These are phyloP conservation scores for Talaromyces rugulosus DNA, from an alignment of 2,329 filamentous ascomycete genomes.

Conservation along the genomic window DNA sequence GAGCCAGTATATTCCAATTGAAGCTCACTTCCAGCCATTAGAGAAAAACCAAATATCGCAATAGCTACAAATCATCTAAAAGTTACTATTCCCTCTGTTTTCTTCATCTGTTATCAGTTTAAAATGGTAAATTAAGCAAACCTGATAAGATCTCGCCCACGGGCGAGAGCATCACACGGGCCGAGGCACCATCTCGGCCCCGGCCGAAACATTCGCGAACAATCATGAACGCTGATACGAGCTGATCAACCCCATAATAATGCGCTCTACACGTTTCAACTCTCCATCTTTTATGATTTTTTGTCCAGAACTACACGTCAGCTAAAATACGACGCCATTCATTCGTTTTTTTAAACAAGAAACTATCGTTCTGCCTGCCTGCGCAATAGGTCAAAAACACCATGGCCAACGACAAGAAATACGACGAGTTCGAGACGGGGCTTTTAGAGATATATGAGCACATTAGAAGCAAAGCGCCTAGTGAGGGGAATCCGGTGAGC, in stretches of 20 bases:
- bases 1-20: too few relatives aligned
- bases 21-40: too few relatives aligned
- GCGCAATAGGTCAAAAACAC: background rate
- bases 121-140: background rate
- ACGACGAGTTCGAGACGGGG: background rate
- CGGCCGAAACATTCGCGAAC: background rate
- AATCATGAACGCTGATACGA: background rate
- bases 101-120: background rate
- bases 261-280: background rate
- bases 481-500: background rate
- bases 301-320: background rate
- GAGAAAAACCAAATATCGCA: too few relatives aligned
- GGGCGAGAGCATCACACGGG: background rate
- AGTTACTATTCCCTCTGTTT: too few relatives aligned
- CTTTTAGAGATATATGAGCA: background rate
- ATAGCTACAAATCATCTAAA: too few relatives aligned
- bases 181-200: background rate
- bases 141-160: too few relatives aligned
- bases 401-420: background rate
- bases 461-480: background rate
- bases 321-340: background rate
- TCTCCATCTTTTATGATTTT: background rate
- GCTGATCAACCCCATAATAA: background rate
- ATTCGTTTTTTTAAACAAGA: background rate
- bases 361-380: too few relatives aligned